Base-by-base conservation (phyloP, 192 early-diverging fungal genomes). In the Phycomyces nitens region DNA sequence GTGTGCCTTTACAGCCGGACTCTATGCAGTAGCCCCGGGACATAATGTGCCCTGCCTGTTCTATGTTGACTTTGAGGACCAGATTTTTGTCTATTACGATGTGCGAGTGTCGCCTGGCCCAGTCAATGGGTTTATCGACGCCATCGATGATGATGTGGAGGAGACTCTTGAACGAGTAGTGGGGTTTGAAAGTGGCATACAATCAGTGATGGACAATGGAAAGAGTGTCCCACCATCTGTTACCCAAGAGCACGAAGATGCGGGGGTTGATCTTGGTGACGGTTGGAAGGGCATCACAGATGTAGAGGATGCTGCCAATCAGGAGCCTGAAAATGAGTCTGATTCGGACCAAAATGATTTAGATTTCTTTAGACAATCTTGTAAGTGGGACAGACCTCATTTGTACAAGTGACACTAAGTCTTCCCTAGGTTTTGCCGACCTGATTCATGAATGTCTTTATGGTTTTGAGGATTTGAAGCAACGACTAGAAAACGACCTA, bases 21-120 rank as follows among this genome's bases (percentile, higher is more conserved):
- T 75, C 43, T 84, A 82, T 55, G 80, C 82, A 1, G 61, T 84
- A 22, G 58, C 68, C 0, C 72, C 74, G 9, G 73, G 75, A 9
- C 59, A 74, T 29, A 84, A 84, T 26, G 78, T 82, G 44, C 80
- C 80, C 9, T 84, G 82, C 52, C 60, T 84, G 24, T 78, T 84
- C 26, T 84, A 84, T 56, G 82, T 84, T 2, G 82, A 84, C 58
- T 84, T 84, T 71, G 82, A 84, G 34, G 82, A 84, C 54, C 79
- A 82, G 23, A 82, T 84, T 16, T 82, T 62, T 56, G 82, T 84
- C 14, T 84, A 84, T 66, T 75, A 82, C 58, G 80, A 84, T 63
- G 49, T 84, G 9, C 71, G 68, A 20, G 78, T 84, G 20, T 68
- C 77, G 27, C 75, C 82, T 8, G 69, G 74, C 34, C 78, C 80